These are phyloP conservation scores for Chrysanthemum lavandulifolium DNA, from an alignment of 129 eudicot species.

Conservation along the genomic window DNA sequence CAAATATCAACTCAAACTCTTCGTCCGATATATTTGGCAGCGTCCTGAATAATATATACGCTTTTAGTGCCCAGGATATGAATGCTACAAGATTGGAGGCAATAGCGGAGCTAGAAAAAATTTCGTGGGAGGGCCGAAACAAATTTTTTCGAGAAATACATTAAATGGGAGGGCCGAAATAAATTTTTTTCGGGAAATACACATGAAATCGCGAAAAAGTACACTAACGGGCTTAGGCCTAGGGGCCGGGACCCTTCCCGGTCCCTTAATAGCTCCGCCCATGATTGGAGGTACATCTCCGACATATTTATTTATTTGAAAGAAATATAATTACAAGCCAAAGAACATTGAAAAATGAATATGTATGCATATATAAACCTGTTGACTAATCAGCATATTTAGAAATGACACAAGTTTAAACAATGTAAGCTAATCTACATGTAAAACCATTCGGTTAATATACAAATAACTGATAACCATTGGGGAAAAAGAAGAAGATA, in stretches of 20 bases:
- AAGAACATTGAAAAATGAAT: neutral
- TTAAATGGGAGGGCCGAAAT: no score
- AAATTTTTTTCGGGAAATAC: no score
- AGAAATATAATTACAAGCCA: neutral
- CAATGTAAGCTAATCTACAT: neutral
- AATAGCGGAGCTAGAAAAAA: no score
- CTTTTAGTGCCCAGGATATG: conserved; percentile 14
- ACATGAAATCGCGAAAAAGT: no score
- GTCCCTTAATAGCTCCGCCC: no score
- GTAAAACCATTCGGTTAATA: neutral
- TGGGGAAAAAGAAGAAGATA: neutral
- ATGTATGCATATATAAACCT: neutral
- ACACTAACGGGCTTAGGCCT: no score
- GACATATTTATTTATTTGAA: neutral
- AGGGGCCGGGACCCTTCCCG: no score
- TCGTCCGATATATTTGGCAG: conserved; percentile 89
- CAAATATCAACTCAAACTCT: conserved; percentile 76
- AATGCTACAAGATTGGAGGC: neutral
- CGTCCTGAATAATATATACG: conserved; percentile 47
- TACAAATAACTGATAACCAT: neutral
- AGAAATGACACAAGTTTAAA: neutral
- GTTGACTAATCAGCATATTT: neutral
- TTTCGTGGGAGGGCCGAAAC: no score
- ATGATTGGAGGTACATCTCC: neutral
- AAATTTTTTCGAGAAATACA: no score